phyloP scores from a whole-genome alignment of 495 filamentous ascomycete genomes.

The Pyrenopolyporus hunteri region DNA sequence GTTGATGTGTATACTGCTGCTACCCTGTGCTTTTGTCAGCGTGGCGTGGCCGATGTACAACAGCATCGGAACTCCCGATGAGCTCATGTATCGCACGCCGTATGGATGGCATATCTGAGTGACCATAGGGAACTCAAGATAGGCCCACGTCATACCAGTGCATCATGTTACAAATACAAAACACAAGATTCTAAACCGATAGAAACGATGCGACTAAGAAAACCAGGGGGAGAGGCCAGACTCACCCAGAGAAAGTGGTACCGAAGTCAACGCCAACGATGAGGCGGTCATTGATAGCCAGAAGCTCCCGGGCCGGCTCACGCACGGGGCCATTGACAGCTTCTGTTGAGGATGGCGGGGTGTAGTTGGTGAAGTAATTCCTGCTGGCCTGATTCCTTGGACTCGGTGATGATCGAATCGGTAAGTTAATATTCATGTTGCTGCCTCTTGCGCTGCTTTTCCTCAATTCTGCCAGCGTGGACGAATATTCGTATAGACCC shows the following conservation, averaged over 20 bases:
- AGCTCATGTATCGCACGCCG: neutral
- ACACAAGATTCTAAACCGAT: no score
- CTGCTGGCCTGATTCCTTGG: constrained; percentile 60
- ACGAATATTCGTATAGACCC: neutral
- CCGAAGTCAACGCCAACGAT: constrained; percentile 74
- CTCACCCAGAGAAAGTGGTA: constrained; percentile 73
- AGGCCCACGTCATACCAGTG: neutral
- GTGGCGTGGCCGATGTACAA: neutral
- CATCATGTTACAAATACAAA: neutral
- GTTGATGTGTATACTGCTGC: constrained; percentile 77
- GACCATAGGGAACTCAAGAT: neutral
- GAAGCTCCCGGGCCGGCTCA: constrained; percentile 55
- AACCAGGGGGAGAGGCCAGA: constrained; percentile 15
- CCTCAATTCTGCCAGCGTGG: constrained; percentile 6
- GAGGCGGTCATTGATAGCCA: constrained; percentile 57
- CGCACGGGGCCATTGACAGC: constrained; percentile 61
- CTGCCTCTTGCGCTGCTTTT: constrained; percentile 10
- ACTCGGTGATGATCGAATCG: constrained; percentile 53
- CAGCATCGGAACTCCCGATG: neutral
- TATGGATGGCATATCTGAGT: neutral
- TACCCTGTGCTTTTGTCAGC: constrained; percentile 55
- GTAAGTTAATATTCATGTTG: constrained; percentile 56
- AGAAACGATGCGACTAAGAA: no score
- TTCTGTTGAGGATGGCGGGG: constrained; percentile 57
- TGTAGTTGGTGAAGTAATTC: constrained; percentile 59